Conservation (phyloP, 1,284 basidiomycete species). For the Ustilago nuda region DNA sequence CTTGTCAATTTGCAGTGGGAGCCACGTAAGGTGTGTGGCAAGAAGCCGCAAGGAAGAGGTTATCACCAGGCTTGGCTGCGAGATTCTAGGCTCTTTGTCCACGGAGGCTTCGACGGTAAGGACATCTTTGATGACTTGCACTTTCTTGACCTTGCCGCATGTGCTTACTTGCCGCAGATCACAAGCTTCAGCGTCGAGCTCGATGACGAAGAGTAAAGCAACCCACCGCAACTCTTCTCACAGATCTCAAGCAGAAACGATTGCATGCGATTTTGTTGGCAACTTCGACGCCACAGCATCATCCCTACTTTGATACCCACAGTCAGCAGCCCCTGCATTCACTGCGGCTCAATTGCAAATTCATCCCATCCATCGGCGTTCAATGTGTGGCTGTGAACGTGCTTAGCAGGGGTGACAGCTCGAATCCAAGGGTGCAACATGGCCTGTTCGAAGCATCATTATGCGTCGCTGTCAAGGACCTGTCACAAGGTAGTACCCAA, state of each 20-base stretch:
- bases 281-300: background rate
- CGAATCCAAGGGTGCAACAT: slow-evolving; percentile 1
- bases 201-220: slow-evolving; percentile 30
- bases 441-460: background rate
- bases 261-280: too few relatives aligned
- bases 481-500: background rate
- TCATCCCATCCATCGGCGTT: background rate
- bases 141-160: slow-evolving; percentile 84
- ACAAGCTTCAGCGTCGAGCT: slow-evolving; percentile 71
- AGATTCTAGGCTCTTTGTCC: slow-evolving; percentile 84
- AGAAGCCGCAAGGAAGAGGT: slow-evolving; percentile 78
- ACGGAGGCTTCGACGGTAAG: slow-evolving; percentile 87
- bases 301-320: background rate
- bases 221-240: background rate
- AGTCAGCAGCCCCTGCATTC: background rate
- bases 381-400: slow-evolving; percentile 1
- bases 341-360: background rate
- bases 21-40: slow-evolving; percentile 76
- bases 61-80: slow-evolving; percentile 85
- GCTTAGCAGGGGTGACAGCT: background rate
- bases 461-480: slow-evolving; percentile 11
- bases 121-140: slow-evolving; percentile 85
- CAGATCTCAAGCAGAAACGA: background rate
- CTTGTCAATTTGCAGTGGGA: slow-evolving; percentile 80
- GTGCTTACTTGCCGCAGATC: slow-evolving; percentile 91